Conservation (phyloP, 768 basidiomycete genomes). For the Suillus decipiens region DNA sequence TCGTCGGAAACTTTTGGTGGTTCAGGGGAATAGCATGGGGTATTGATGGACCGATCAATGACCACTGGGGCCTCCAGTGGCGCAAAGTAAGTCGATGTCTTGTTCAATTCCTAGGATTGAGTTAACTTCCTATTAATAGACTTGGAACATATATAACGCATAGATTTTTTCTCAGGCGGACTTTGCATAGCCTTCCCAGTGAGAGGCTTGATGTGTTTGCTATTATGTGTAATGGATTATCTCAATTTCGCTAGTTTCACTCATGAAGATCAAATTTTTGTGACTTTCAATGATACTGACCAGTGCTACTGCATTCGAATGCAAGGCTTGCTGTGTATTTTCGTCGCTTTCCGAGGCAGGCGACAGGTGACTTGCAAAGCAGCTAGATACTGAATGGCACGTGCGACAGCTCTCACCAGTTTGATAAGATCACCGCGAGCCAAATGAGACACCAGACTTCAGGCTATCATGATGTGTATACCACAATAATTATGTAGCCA, state of each 20-base stretch:
- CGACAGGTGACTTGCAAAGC: neutral
- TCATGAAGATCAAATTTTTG: neutral
- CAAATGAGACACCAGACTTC: too few species aligned
- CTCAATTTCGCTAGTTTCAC: neutral
- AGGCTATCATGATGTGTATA: neutral
- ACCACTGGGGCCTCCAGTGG: conserved; percentile 82
- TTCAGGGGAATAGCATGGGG: conserved; percentile 90
- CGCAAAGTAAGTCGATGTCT: conserved; percentile 47
- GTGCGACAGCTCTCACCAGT: neutral
- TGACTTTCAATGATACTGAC: neutral
- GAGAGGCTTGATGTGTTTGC: neutral
- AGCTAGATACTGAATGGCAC: neutral
- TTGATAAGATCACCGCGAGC: neutral
- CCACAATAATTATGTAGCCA: neutral
- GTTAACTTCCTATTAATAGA: conserved; percentile 20
- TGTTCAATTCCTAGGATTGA: neutral
- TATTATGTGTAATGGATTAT: neutral
- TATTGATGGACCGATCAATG: conserved; percentile 82
- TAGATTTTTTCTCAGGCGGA: conserved; percentile 13
- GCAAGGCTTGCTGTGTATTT: neutral
- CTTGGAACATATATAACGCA: conserved; percentile 34
- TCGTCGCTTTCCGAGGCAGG: neutral
- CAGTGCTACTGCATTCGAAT: neutral
- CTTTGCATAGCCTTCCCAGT: neutral
- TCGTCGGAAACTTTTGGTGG: conserved; percentile 92